Evolutionary conservation across 169 alveolate species (phyloP).

Genomic region (Theileria sp.): DNA sequence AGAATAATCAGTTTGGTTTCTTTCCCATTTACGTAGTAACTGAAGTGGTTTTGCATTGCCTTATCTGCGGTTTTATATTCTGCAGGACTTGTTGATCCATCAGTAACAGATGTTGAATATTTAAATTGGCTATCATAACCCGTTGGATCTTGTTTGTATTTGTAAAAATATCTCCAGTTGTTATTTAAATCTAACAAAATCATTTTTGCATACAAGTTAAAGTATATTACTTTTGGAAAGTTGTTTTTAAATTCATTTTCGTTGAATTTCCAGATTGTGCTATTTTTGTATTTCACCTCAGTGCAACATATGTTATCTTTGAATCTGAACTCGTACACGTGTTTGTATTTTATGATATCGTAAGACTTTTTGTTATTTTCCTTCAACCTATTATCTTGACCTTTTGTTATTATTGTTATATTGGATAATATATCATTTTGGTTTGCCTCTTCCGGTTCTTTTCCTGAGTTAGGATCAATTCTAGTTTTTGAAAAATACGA

Average conservation of each 20-base stretch:
- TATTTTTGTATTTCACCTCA: slow-evolving; percentile 14
- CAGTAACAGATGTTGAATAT: not conserved
- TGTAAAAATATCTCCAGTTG: slow-evolving; percentile 5
- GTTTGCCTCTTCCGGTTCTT: not conserved
- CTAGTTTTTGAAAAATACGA: not conserved
- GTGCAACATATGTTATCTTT: not conserved
- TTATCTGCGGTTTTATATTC: not conserved
- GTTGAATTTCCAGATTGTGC: not conserved
- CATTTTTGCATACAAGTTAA: slow-evolving; percentile 4
- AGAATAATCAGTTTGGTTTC: not conserved
- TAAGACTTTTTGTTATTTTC: not conserved
- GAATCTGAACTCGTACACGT: not conserved
- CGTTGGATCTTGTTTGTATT: not conserved
- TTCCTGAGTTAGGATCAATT: not conserved
- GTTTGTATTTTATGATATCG: not conserved
- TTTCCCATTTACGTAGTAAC: not conserved
- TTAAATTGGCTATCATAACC: not conserved
- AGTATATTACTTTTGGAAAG: slow-evolving; percentile 6
- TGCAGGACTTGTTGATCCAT: not conserved
- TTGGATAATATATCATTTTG: not conserved
- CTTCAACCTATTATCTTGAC: not conserved
- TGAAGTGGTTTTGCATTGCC: not conserved
- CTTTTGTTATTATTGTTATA: not conserved
- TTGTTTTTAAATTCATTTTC: not conserved
- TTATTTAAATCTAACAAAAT: slow-evolving; percentile 9